Evolutionary conservation across 257 asterid genomes (phyloP).

Genomic region (Solanum okadae): DNA sequence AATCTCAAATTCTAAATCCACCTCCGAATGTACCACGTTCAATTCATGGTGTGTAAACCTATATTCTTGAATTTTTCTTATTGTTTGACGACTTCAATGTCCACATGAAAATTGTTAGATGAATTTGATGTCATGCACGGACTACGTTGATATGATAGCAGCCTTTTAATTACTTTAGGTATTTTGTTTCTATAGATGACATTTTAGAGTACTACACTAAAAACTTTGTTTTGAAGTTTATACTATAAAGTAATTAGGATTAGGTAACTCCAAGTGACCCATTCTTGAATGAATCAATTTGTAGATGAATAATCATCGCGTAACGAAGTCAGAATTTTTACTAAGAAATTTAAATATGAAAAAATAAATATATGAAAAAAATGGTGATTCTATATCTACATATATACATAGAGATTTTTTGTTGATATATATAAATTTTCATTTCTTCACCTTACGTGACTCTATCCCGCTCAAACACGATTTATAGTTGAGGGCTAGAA

Average conservation of each 20-base stretch:
- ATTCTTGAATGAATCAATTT: background rate
- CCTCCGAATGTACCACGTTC: background rate
- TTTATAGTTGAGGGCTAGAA: too few species aligned
- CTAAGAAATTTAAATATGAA: too few species aligned
- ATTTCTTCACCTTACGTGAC: background rate
- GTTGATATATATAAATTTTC: too few species aligned
- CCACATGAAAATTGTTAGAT: background rate
- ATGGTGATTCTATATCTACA: too few species aligned
- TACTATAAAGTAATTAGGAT: background rate
- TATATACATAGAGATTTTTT: accelerated
- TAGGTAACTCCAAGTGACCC: background rate
- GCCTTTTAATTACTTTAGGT: background rate
- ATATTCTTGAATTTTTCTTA: background rate
- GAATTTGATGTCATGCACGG: background rate
- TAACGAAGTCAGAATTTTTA: background rate
- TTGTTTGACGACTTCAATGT: background rate
- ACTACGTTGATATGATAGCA: background rate
- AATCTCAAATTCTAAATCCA: too few species aligned
- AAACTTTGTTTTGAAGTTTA: background rate
- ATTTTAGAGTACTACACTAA: background rate
- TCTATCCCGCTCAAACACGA: background rate
- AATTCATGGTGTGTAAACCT: background rate
- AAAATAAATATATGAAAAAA: too few species aligned
- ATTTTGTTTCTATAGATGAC: background rate
- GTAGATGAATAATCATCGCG: background rate